Evolutionary conservation across 192 early-diverging fungal species (phyloP).

Genomic region (Paraglomus occultum): DNA sequence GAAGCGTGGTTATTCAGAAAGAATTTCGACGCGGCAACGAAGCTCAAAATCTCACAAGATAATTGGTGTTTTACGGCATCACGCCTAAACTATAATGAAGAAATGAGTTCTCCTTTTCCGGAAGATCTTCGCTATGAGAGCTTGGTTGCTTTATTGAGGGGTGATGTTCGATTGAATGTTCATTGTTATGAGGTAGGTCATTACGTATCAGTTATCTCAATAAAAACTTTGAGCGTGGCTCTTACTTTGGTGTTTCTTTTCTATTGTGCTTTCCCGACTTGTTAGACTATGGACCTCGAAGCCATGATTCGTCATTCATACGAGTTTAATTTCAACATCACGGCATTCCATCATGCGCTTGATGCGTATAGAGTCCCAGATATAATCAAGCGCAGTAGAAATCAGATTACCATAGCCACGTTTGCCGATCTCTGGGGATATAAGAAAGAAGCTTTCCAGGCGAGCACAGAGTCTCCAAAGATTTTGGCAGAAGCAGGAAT

Average conservation of each 20-base stretch:
- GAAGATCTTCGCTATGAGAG: slow-evolving; percentile 58
- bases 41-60: slow-evolving; percentile 46
- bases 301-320: slow-evolving; percentile 66
- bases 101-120: slow-evolving; percentile 54
- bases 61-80: slow-evolving; percentile 58
- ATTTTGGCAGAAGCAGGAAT: slow-evolving; percentile 68
- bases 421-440: slow-evolving; percentile 69
- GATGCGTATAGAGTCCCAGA: slow-evolving; percentile 70
- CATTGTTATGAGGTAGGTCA: slow-evolving; percentile 62
- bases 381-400: slow-evolving; percentile 53
- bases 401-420: slow-evolving; percentile 66
- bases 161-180: slow-evolving; percentile 66
- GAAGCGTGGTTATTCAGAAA: slow-evolving; percentile 64
- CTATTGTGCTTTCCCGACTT: neutral
- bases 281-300: slow-evolving; percentile 62
- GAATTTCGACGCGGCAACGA: slow-evolving; percentile 51
- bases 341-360: slow-evolving; percentile 76
- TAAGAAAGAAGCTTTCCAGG: slow-evolving; percentile 76
- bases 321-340: slow-evolving; percentile 73
- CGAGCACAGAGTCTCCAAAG: slow-evolving; percentile 55
- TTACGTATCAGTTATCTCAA: neutral
- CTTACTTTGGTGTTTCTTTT: slow-evolving; percentile 1
- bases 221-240: neutral
- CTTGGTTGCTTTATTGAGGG: slow-evolving; percentile 64
- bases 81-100: slow-evolving; percentile 36